Conservation (phyloP, 805 yeast species). For the Wickerhamomyces chambardii region DNA sequence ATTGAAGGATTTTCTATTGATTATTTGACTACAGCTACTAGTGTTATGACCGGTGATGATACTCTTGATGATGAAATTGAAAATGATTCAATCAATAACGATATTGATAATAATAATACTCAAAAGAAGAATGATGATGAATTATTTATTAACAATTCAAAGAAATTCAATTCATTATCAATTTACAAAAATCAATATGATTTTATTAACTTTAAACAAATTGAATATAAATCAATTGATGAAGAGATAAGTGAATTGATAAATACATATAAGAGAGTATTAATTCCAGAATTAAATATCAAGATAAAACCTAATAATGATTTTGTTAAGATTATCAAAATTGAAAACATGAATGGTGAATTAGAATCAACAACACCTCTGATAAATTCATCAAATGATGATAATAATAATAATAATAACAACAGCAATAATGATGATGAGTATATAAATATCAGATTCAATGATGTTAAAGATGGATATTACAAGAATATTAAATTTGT, state of each 20-base stretch:
- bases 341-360: slow-evolving; percentile 3
- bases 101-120: too few species aligned
- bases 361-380: too few species aligned
- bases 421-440: not conserved
- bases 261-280: not conserved
- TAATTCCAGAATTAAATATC: not conserved
- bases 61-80: not conserved
- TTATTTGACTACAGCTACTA: too few species aligned
- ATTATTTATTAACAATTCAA: not conserved
- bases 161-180: not conserved
- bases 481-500: slow-evolving; percentile 10
- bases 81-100: too few species aligned
- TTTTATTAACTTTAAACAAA: too few species aligned
- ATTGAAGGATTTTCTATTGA: too few species aligned
- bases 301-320: not conserved
- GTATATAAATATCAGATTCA: slow-evolving; percentile 4
- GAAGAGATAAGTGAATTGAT: not conserved
- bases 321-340: not conserved
- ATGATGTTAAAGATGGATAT: slow-evolving; percentile 14
- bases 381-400: too few species aligned
- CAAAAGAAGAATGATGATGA: too few species aligned
- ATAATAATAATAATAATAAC: too few species aligned
- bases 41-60: not conserved
- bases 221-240: not conserved
- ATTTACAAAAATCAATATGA: too few species aligned